These are phyloP conservation scores for Macrocybe sp. DNA, from an alignment of 1,284 basidiomycete genomes.

Conservation along the genomic window DNA sequence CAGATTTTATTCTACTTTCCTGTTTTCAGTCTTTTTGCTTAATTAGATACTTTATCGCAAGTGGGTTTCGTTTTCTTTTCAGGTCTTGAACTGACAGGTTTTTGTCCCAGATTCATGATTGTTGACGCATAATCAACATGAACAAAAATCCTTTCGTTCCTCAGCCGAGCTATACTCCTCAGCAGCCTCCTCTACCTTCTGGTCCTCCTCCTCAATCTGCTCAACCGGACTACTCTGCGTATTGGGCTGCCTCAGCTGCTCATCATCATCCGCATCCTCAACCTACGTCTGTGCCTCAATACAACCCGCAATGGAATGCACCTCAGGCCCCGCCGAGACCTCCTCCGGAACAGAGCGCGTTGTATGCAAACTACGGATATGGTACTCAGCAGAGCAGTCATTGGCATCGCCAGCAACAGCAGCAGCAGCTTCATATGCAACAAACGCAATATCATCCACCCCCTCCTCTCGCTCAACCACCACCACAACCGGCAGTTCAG, in stretches of 20 bases:
- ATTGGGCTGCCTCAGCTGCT: conserved; percentile 62
- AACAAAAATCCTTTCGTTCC: conserved; percentile 79
- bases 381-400: conserved; percentile 53
- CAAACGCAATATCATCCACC: conserved; percentile 44
- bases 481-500: conserved; percentile 47
- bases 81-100: too few relatives aligned
- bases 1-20: too few relatives aligned
- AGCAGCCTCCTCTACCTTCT: conserved; percentile 72
- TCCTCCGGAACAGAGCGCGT: conserved; percentile 65
- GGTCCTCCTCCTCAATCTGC: conserved; percentile 66
- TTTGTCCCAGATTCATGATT: conserved; percentile 11
- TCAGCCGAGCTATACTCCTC: conserved; percentile 58
- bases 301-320: conserved; percentile 61
- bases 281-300: conserved; percentile 41
- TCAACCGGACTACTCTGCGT: conserved; percentile 69
- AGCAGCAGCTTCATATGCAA: conserved; percentile 41
- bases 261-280: conserved; percentile 39
- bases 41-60: too few relatives aligned
- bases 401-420: conserved; percentile 54
- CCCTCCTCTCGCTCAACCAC: conserved; percentile 43
- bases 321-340: conserved; percentile 53
- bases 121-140: conserved; percentile 36
- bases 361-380: conserved; percentile 84
- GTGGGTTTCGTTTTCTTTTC: too few relatives aligned
- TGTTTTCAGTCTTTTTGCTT: too few relatives aligned